A percentile compares a stretch with the other conserved stretches of the same genome.
These are phyloP conservation scores for Aplosporella prunicola DNA, from an alignment of 2,329 filamentous ascomycete genomes.

Conservation along the genomic window DNA sequence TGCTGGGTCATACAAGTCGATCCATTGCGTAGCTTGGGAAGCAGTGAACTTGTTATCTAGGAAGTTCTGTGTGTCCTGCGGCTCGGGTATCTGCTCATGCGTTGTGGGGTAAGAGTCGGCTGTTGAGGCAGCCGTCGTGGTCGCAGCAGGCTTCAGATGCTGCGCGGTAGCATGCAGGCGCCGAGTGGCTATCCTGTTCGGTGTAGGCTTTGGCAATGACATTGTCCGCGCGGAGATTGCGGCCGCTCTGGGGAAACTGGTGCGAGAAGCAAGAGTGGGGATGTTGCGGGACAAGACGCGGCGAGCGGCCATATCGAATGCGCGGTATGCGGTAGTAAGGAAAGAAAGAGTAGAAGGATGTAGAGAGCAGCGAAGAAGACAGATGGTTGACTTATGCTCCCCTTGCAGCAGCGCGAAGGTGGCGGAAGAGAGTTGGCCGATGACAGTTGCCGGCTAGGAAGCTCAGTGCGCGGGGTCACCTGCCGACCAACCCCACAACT, in stretches of 20 bases:
- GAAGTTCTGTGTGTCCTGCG: slow-evolving; percentile 69
- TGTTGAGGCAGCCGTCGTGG: slow-evolving; percentile 41
- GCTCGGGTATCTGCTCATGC: slow-evolving; percentile 60
- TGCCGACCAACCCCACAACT: too few species aligned
- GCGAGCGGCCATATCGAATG: slow-evolving; percentile 41
- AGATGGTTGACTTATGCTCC: too few species aligned
- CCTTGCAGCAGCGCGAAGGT: too few species aligned
- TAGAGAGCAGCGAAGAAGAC: too few species aligned
- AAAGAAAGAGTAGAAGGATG: too few species aligned
- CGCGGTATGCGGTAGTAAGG: too few species aligned
- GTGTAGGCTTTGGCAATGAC: slow-evolving; percentile 20
- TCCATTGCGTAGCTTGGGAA: slow-evolving; percentile 61
- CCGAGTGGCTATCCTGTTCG: slow-evolving; percentile 32
- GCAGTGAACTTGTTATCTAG: slow-evolving; percentile 68
- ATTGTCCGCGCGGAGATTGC: slow-evolving; percentile 32
- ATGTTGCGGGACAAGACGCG: slow-evolving; percentile 34
- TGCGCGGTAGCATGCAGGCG: slow-evolving; percentile 47
- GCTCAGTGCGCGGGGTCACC: too few species aligned
- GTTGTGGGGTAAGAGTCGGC: slow-evolving; percentile 54
- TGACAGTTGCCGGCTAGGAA: too few species aligned
- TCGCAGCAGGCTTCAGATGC: slow-evolving; percentile 41
- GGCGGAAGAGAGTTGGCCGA: too few species aligned
- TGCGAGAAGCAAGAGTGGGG: slow-evolving; percentile 31
- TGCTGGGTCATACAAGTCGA: slow-evolving; percentile 72
- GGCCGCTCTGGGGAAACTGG: slow-evolving; percentile 25